Conservation (phyloP, 306 rosid genomes). For the Canavalia gladiata region DNA sequence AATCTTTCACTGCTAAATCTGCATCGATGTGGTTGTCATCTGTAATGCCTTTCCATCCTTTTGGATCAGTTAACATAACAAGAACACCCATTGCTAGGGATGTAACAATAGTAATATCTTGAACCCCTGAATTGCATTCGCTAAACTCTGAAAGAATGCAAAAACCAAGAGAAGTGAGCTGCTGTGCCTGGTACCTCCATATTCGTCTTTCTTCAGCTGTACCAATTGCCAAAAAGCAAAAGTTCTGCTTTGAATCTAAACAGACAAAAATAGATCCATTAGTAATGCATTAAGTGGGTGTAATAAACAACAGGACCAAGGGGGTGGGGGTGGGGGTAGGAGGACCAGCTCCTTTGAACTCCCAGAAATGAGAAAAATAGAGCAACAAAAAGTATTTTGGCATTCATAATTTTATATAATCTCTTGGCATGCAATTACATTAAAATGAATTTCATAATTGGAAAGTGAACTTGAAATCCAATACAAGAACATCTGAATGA, state of each 20-base stretch:
- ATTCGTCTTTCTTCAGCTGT: constrained; percentile 79
- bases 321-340: neutral
- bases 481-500: constrained; percentile 39
- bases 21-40: constrained; percentile 58
- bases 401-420: constrained; percentile 32
- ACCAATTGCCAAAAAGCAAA: constrained; percentile 78
- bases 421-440: constrained; percentile 26
- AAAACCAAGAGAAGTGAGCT: constrained; percentile 73
- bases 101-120: constrained; percentile 62
- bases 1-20: constrained; percentile 69
- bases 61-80: constrained; percentile 81
- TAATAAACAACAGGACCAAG: constrained; percentile 23
- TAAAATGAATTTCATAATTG: constrained; percentile 32
- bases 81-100: constrained; percentile 83
- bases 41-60: constrained; percentile 79
- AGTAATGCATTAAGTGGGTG: constrained; percentile 39
- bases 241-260: constrained; percentile 74
- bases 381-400: constrained; percentile 29
- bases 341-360: constrained; percentile 18
- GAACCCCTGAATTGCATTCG: constrained; percentile 53
- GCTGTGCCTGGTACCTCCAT: constrained; percentile 77
- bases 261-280: constrained; percentile 32
- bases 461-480: constrained; percentile 41
- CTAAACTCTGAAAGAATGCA: constrained; percentile 76
- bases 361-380: constrained; percentile 35